Conservation (phyloP, 2,329 filamentous ascomycete species). For the Neocucurbitaria cava region DNA sequence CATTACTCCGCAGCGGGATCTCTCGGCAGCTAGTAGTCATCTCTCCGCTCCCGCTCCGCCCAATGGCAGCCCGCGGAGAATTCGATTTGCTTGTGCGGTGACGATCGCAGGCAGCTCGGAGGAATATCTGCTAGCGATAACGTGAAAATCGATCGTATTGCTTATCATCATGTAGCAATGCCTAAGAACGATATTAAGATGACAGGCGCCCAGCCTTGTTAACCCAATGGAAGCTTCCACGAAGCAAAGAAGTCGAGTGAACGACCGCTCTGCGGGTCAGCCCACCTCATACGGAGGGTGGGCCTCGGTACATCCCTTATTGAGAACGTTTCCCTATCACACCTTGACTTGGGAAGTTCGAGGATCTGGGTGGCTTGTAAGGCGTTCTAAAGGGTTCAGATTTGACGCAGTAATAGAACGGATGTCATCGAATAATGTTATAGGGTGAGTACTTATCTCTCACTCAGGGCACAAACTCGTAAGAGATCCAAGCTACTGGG, state of each 20-base stretch:
- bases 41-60: slow-evolving; percentile 20
- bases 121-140: slow-evolving; percentile 6
- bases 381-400: neutral
- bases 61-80: slow-evolving; percentile 20
- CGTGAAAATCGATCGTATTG: slow-evolving; percentile 3
- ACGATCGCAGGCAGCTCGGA: slow-evolving; percentile 15
- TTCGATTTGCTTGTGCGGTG: slow-evolving; percentile 9
- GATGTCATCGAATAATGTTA: neutral
- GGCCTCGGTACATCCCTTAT: slow-evolving; percentile 7
- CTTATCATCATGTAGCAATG: slow-evolving; percentile 1
- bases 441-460: neutral
- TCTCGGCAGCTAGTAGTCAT: slow-evolving; percentile 18
- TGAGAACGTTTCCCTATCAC: neutral
- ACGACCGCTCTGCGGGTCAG: slow-evolving; percentile 6
- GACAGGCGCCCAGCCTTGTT: slow-evolving; percentile 9
- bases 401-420: neutral
- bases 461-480: neutral
- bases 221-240: slow-evolving; percentile 10
- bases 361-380: too few species aligned
- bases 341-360: neutral
- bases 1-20: slow-evolving; percentile 27
- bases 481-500: neutral
- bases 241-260: neutral
- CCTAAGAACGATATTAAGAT: slow-evolving; percentile 4
- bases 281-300: slow-evolving; percentile 5